Percentiles rank a stretch among this genome's conserved stretches.
Evolutionary conservation across 371 early-diverging fungal species (phyloP).

Genomic region (Syncephalastrum monosporum): DNA sequence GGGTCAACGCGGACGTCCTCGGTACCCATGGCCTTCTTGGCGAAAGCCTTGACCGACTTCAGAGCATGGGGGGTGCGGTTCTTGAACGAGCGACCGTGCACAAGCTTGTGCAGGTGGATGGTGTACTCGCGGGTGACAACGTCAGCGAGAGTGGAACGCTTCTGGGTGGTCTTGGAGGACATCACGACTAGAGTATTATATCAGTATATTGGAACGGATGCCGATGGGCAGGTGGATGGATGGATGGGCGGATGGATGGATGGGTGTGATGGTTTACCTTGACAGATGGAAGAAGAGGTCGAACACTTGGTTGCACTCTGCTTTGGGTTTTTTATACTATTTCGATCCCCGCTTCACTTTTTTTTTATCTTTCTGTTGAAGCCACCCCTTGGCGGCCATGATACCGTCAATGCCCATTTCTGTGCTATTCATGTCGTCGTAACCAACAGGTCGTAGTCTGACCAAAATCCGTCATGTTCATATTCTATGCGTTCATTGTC

Average conservation of each 20-base stretch:
- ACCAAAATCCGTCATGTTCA: no score
- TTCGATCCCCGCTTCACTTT: no score
- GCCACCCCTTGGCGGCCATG: no score
- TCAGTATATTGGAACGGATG: not conserved
- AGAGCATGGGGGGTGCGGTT: slow-evolving; percentile 95
- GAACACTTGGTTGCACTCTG: no score
- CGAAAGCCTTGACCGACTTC: slow-evolving; percentile 90
- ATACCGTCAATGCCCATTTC: no score
- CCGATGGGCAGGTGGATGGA: not conserved
- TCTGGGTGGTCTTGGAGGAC: slow-evolving; percentile 51
- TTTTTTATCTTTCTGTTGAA: no score
- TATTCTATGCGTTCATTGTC: no score
- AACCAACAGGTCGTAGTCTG: no score
- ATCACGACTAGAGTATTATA: slow-evolving; percentile 39
- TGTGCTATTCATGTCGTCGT: no score
- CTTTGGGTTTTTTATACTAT: no score
- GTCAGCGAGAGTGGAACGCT: slow-evolving; percentile 68
- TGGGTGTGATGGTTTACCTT: slow-evolving; percentile 1
- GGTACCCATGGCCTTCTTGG: slow-evolving; percentile 90
- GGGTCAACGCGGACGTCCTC: slow-evolving; percentile 81
- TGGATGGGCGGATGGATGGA: slow-evolving; percentile 10
- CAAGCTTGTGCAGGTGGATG: slow-evolving; percentile 93
- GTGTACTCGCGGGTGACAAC: slow-evolving; percentile 94
- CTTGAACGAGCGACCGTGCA: slow-evolving; percentile 79
- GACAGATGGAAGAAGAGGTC: no score